Percentiles rank a stretch among this genome's conserved stretches.
phyloP scores from a whole-genome alignment of 2,329 filamentous ascomycete species.

The Tolypocladium album region DNA sequence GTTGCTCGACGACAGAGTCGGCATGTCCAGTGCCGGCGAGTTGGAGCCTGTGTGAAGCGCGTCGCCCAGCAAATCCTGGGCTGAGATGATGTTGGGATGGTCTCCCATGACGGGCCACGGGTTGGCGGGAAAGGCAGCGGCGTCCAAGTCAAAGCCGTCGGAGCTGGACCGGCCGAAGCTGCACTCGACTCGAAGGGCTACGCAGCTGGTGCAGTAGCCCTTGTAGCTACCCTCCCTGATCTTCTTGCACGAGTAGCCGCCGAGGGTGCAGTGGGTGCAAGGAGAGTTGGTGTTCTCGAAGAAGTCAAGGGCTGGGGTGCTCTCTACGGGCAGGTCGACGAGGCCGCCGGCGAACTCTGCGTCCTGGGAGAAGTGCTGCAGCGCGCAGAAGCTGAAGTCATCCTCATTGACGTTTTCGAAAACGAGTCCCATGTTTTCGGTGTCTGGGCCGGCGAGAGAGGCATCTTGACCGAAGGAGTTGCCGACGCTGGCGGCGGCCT shows the following conservation, averaged over 20 bases:
- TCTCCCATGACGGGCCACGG: slow-evolving; percentile 34
- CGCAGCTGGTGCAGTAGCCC: slow-evolving; percentile 52
- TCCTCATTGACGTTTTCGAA: slow-evolving; percentile 47
- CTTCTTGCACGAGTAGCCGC: slow-evolving; percentile 48
- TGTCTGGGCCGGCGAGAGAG: slow-evolving; percentile 17
- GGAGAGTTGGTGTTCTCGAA: slow-evolving; percentile 19
- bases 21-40: slow-evolving; percentile 16
- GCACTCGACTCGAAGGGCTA: slow-evolving; percentile 46
- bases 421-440: slow-evolving; percentile 38
- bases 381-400: slow-evolving; percentile 47
- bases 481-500: slow-evolving; percentile 28
- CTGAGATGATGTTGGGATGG: slow-evolving; percentile 24
- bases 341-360: slow-evolving; percentile 15
- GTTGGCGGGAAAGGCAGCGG: slow-evolving; percentile 31
- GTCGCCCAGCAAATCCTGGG: slow-evolving; percentile 14
- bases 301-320: slow-evolving; percentile 11
- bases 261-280: slow-evolving; percentile 40
- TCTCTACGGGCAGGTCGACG: slow-evolving; percentile 16
- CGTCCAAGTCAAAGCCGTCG: slow-evolving; percentile 21
- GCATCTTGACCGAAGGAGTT: slow-evolving; percentile 20
- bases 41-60: slow-evolving; percentile 13
- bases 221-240: slow-evolving; percentile 49
- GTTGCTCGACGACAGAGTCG: slow-evolving; percentile 9
- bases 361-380: slow-evolving; percentile 42
- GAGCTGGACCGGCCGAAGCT: slow-evolving; percentile 36